Conservation (phyloP, 1,284 basidiomycete genomes). For the Apiotrichum sp. region DNA sequence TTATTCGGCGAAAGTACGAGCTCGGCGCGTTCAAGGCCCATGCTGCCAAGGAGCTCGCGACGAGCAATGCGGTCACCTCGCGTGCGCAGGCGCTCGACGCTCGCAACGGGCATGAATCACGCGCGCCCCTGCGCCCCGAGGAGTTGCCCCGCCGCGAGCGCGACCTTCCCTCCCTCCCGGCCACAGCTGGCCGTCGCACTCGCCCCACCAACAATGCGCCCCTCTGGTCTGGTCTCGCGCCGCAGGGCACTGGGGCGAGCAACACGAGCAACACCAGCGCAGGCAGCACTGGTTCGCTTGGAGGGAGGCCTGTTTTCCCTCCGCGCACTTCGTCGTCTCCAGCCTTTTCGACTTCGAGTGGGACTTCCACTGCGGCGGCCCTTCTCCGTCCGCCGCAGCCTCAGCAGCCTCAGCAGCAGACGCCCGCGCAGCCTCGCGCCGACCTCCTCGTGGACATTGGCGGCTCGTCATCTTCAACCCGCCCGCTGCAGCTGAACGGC, state of each 20-base stretch:
- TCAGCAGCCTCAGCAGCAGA: background rate
- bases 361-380: background rate
- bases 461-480: conserved; percentile 22
- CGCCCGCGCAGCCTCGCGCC: background rate
- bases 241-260: conserved; percentile 2
- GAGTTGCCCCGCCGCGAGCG: conserved; percentile 3
- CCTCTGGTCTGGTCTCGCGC: background rate
- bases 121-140: background rate
- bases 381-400: background rate
- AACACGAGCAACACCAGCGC: background rate
- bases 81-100: conserved; percentile 9
- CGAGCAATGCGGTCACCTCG: conserved; percentile 9
- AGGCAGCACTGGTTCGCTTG: background rate
- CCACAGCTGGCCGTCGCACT: background rate
- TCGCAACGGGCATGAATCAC: background rate
- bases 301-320: background rate
- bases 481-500: conserved; percentile 33
- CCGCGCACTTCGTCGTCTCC: background rate
- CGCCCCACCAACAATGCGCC: background rate
- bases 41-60: conserved; percentile 10
- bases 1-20: conserved; percentile 45
- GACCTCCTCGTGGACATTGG: conserved; percentile 25
- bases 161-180: conserved; percentile 2
- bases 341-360: background rate
- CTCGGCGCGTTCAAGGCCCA: conserved; percentile 36